Evolutionary conservation across 257 asterid genomes (phyloP).

Genomic region (Capsicum pubescens): DNA sequence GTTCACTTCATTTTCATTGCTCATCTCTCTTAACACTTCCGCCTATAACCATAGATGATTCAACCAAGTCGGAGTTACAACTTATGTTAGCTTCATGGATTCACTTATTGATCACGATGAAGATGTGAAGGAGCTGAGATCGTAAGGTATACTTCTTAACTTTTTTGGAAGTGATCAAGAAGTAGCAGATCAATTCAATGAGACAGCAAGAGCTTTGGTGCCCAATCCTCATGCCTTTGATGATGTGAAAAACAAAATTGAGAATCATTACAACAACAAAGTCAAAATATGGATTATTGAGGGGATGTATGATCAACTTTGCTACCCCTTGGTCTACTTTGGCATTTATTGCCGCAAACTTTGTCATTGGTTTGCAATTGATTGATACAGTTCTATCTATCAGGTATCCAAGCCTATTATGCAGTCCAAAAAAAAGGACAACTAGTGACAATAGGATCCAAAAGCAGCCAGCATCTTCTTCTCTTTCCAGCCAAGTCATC

Average conservation of each 20-base stretch:
- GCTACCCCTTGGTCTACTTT: background rate
- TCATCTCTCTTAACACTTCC: conserved; percentile 5
- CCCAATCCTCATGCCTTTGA: background rate
- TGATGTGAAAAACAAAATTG: background rate
- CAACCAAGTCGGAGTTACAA: background rate
- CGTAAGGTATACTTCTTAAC: too few relatives aligned
- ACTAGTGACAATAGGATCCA: too few relatives aligned
- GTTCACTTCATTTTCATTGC: background rate
- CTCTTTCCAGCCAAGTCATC: too few relatives aligned
- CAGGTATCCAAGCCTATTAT: too few relatives aligned
- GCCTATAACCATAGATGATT: background rate
- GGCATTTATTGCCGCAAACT: conserved; percentile 17
- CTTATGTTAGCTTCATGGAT: conserved; percentile 26
- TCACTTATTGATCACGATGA: background rate
- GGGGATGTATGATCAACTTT: background rate
- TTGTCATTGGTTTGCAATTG: background rate
- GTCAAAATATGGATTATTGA: background rate
- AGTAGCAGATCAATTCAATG: conserved; percentile 20
- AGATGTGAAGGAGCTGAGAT: too few relatives aligned
- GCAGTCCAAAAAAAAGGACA: too few relatives aligned
- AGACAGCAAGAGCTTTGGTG: conserved; percentile 8
- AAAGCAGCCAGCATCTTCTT: too few relatives aligned
- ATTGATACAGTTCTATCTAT: too few relatives aligned
- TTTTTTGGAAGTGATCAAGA: conserved; percentile 27
- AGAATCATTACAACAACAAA: background rate